Conservation (phyloP, 1,284 basidiomycete species). For the Leccinum pachyderme region DNA sequence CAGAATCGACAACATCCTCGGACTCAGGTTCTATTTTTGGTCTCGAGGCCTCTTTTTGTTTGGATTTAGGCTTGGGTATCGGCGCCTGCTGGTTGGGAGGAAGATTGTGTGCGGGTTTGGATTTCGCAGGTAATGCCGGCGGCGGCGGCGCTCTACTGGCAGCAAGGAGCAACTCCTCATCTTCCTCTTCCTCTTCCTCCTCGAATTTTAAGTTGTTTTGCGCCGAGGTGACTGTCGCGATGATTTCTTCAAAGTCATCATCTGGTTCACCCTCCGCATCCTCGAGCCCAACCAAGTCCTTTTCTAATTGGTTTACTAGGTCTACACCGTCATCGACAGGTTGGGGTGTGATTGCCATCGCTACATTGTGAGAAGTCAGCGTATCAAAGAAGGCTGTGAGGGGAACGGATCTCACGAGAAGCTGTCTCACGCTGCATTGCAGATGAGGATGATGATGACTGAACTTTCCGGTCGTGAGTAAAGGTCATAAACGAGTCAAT, state of each 20-base stretch:
- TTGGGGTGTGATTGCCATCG: conserved; percentile 18
- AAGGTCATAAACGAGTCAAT: conserved; percentile 62
- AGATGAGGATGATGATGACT: conserved; percentile 18
- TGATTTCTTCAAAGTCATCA: conserved; percentile 39
- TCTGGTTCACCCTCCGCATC: conserved; percentile 48
- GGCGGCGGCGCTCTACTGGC: conserved; percentile 23
- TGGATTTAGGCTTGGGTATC: conserved; percentile 26
- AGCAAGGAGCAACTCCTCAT: conserved; percentile 42
- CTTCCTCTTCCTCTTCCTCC: conserved; percentile 50
- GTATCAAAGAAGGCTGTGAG: not conserved
- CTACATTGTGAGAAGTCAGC: conserved; percentile 15
- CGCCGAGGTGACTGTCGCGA: conserved; percentile 28
- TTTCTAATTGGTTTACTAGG: conserved; percentile 35
- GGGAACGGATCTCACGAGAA: conserved; percentile 42
- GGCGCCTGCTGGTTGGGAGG: conserved; percentile 26
- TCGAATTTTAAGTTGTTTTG: conserved; percentile 18
- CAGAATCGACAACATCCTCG: conserved; percentile 31
- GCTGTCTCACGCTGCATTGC: conserved; percentile 36
- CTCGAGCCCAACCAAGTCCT: conserved; percentile 34
- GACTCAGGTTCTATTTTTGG: conserved; percentile 22
- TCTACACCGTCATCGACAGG: conserved; percentile 28
- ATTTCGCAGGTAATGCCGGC: conserved; percentile 26
- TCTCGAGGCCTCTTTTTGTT: conserved; percentile 25
- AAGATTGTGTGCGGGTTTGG: conserved; percentile 20
- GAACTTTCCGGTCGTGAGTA: conserved; percentile 48